Evolutionary conservation across 106 monocot species (phyloP).

Genomic region (Dactylorhiza incarnata): DNA sequence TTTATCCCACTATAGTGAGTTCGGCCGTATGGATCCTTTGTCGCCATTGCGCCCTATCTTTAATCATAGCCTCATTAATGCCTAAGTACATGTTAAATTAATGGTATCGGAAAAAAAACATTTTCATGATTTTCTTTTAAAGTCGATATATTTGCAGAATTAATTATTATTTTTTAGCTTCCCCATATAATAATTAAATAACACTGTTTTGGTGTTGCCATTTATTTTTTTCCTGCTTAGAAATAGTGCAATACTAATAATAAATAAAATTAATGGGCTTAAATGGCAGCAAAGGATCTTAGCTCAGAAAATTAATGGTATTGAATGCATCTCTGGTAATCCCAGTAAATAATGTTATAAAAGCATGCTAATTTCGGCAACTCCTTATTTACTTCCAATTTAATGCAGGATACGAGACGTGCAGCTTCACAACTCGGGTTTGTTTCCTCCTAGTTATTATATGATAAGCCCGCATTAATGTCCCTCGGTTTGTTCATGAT

Average conservation of each 20-base stretch:
- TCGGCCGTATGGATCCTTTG: no score
- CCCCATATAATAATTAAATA: background rate
- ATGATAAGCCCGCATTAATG: constrained; percentile 19
- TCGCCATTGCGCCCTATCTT: no score
- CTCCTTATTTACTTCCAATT: constrained; percentile 6
- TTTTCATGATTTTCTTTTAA: no score
- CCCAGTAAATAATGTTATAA: constrained; percentile 3
- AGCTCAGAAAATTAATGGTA: constrained; percentile 15
- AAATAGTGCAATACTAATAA: background rate
- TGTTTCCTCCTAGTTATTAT: background rate
- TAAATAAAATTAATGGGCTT: background rate
- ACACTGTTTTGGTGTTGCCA: background rate
- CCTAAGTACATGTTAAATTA: no score
- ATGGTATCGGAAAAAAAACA: no score
- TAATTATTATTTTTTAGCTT: no score
- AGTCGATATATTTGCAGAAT: no score
- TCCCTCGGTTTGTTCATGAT: background rate
- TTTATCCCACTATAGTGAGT: no score
- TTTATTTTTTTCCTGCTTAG: background rate
- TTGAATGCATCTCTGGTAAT: constrained; percentile 12
- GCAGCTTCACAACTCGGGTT: constrained; percentile 12
- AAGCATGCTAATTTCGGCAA: constrained; percentile 7
- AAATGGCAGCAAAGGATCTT: constrained; percentile 3
- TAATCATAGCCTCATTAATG: no score
- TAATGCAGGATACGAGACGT: constrained; percentile 16